These are phyloP conservation scores for Lophiotrema nucula DNA, from an alignment of 495 filamentous ascomycete genomes.

Conservation along the genomic window DNA sequence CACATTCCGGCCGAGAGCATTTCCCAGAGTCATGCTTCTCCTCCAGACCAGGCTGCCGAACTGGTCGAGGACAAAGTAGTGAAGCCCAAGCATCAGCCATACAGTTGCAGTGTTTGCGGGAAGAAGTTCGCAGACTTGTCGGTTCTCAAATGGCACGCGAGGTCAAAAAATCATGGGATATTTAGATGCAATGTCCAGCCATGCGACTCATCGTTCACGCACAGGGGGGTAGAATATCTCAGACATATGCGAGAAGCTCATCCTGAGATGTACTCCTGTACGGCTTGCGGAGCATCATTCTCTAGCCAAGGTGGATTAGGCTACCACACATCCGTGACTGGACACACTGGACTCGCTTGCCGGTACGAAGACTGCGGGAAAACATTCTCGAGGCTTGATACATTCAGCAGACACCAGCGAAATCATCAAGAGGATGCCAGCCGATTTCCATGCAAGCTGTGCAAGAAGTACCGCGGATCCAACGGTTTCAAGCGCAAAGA, in stretches of 20 bases:
- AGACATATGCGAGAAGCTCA: background rate
- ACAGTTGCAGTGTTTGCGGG: too few relatives aligned
- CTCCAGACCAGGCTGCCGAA: too few relatives aligned
- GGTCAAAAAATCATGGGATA: background rate
- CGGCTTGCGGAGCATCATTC: background rate
- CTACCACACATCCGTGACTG: background rate
- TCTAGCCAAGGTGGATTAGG: background rate
- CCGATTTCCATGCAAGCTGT: constrained; percentile 36
- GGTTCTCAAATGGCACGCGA: too few relatives aligned
- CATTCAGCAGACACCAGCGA: constrained; percentile 35
- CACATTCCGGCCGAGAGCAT: too few relatives aligned
- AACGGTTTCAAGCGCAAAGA: constrained; percentile 43
- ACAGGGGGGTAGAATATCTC: background rate
- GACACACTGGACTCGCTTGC: constrained; percentile 17
- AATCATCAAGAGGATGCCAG: constrained; percentile 15
- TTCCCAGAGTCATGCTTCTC: too few relatives aligned
- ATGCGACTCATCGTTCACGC: background rate
- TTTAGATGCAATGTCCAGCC: background rate
- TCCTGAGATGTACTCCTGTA: background rate
- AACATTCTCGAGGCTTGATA: constrained; percentile 37
- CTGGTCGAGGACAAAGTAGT: too few relatives aligned
- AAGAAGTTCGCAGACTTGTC: too few relatives aligned
- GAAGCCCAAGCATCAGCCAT: too few relatives aligned
- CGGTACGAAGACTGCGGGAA: constrained; percentile 22
- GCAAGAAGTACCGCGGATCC: constrained; percentile 40